These are phyloP conservation scores for Jasminum sambac DNA, from an alignment of 257 asterid species.

Conservation along the genomic window DNA sequence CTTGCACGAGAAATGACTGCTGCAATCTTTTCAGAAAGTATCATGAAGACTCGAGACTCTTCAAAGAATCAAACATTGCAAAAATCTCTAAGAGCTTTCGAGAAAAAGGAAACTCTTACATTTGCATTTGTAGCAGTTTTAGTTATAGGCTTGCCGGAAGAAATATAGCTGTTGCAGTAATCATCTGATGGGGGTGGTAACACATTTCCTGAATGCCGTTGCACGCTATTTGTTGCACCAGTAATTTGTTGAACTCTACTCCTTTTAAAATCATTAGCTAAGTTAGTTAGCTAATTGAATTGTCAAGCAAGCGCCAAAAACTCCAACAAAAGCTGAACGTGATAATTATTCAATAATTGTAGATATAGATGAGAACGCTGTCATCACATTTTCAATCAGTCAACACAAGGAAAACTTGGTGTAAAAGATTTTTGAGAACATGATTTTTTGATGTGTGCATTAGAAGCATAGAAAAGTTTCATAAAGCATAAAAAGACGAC, in stretches of 20 bases:
- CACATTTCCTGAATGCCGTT: conserved; percentile 71
- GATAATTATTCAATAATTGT: conserved; percentile 6
- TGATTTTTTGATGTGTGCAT: too few species aligned
- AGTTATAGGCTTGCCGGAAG: conserved; percentile 58
- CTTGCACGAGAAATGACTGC: not conserved
- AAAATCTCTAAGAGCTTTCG: not conserved
- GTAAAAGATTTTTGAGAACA: too few species aligned
- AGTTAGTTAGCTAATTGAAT: conserved; percentile 31
- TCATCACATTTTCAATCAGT: conserved; percentile 8
- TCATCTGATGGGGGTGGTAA: conserved; percentile 92
- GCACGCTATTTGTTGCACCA: conserved; percentile 59
- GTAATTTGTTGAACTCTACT: conserved; percentile 78
- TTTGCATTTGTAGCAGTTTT: conserved; percentile 58
- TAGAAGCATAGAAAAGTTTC: too few species aligned
- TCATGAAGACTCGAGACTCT: not conserved
- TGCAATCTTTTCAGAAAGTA: not conserved
- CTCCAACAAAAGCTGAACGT: not conserved
- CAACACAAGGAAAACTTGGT: not conserved
- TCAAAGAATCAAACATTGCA: not conserved
- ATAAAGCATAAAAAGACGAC: too few species aligned
- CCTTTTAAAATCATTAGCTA: conserved; percentile 59
- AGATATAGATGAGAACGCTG: not conserved
- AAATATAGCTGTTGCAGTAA: conserved; percentile 51
- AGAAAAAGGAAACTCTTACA: conserved; percentile 53
- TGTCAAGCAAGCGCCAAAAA: conserved; percentile 12